phyloP scores from a whole-genome alignment of 2,329 filamentous ascomycete genomes.

The Trematosphaeria pertusa region DNA sequence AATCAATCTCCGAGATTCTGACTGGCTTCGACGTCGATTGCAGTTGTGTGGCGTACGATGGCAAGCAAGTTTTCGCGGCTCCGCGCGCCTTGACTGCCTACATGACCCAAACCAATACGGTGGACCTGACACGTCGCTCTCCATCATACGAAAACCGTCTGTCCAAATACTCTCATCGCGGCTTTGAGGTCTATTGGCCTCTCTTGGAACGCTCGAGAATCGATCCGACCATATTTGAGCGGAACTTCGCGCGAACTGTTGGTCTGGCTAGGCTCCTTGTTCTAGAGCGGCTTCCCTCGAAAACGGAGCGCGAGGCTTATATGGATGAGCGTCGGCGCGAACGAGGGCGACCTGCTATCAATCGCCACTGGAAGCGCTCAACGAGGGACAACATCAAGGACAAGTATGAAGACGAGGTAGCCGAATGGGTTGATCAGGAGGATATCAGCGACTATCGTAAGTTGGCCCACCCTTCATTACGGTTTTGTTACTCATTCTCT shows the following conservation, averaged over 20 bases:
- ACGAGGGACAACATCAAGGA: conserved; percentile 77
- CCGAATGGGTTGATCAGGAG: conserved; percentile 80
- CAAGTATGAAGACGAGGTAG: conserved; percentile 77
- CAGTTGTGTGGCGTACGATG: conserved; percentile 81
- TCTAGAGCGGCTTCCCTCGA: conserved; percentile 77
- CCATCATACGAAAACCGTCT: conserved; percentile 88
- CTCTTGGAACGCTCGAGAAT: conserved; percentile 75
- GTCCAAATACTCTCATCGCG: conserved; percentile 80
- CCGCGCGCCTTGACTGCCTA: conserved; percentile 80
- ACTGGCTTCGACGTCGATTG: conserved; percentile 90
- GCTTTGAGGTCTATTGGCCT: conserved; percentile 85
- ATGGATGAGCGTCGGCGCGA: conserved; percentile 73
- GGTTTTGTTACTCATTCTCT: conserved; percentile 2
- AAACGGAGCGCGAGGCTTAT: conserved; percentile 72
- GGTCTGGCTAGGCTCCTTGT: conserved; percentile 82
- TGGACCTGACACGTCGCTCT: conserved; percentile 80
- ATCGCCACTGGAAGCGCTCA: conserved; percentile 51
- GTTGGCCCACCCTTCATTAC: not conserved
- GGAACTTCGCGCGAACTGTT: conserved; percentile 76
- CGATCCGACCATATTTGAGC: conserved; percentile 86
- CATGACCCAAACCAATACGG: conserved; percentile 81
- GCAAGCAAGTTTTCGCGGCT: conserved; percentile 78
- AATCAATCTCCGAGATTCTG: conserved; percentile 81
- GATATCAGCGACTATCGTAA: conserved; percentile 75
- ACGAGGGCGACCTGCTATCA: conserved; percentile 69